Evolutionary conservation across 2,329 filamentous ascomycete species (phyloP), one percentile per base, ranked within the genome.

Genomic region (Ascochyta lentis): DNA sequence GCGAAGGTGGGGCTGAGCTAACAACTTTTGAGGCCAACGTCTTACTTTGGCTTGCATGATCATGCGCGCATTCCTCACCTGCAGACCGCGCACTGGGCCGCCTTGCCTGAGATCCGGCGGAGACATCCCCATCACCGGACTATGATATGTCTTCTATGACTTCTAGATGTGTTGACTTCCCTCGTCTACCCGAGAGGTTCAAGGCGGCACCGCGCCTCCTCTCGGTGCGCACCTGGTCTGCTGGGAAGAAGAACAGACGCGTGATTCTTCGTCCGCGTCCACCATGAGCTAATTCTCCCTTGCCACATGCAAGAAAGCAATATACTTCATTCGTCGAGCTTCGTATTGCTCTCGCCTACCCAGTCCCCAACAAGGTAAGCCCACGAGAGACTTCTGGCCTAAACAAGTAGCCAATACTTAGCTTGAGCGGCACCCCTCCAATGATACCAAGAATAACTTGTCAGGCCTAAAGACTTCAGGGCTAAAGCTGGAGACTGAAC

Each of bases 261-360:
- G 38, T 31, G 26, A 40, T 31, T 29, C 22, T 49, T 31, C 23
- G 31, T 9, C 8, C 13, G 16, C 33, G 3, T 7, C 6, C 19
- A n/a, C 4, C 3, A 33, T 23, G 53, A 50, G 53, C 23, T 42
- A 16, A 16, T 7, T 5, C 24, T 29, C 35, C 27, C 22, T 10
- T 29, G 29, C 24, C 19, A 29, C 4, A 46, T 46, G 45, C 38
- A 22, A 54, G 31, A 26, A 15, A 33, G n/a, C 15, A 29, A 22
- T 38, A 15, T 24, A 29, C 24, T 35, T 29, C 15, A 40, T 22
- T 16, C 35, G 42, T 50, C 42, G 38, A 46, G 41, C 31, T 31
- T 50, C 47, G 42, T 47, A 51, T 56, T 15, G 7, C 37, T 31
- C 37, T 56, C 48, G 53, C 38, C 42, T 56, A 38, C n/a, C 8